phyloP scores from a whole-genome alignment of 768 basidiomycete species.

The Lyophyllum shimeji region DNA sequence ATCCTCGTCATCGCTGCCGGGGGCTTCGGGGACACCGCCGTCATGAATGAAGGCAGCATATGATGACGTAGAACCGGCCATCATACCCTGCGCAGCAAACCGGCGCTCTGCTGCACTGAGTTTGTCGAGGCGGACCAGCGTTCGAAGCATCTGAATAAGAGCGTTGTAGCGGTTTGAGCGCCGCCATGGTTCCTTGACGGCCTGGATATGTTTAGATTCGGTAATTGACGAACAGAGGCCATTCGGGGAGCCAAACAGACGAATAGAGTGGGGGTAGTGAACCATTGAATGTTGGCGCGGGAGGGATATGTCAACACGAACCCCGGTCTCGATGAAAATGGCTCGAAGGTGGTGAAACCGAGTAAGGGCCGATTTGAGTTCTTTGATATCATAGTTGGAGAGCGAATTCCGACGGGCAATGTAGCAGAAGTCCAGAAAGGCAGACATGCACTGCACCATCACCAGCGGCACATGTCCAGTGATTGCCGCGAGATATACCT shows the following conservation, averaged over 20 bases:
- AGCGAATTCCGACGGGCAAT: conserved; percentile 1
- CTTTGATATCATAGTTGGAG: neutral
- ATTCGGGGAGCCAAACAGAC: conserved; percentile 10
- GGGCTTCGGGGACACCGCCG: neutral
- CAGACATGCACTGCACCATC: conserved; percentile 17
- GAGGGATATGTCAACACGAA: conserved; percentile 15
- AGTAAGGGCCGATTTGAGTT: neutral
- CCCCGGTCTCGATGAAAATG: neutral
- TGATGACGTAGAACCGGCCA: conserved; percentile 2
- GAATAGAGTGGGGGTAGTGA: conserved; percentile 1
- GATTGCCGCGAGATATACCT: conserved; percentile 26
- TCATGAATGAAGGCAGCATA: neutral
- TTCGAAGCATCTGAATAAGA: conserved; percentile 18
- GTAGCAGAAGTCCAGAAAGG: conserved; percentile 27
- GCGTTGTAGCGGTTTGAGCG: conserved; percentile 15
- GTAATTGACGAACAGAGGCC: conserved; percentile 14
- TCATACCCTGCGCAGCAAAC: neutral
- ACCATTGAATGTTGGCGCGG: conserved; percentile 20
- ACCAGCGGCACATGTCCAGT: conserved; percentile 19
- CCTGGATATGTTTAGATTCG: conserved; percentile 14
- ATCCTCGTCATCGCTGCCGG: neutral
- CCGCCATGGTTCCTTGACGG: conserved; percentile 19
- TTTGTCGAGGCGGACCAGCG: conserved; percentile 10
- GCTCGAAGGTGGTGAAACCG: neutral
- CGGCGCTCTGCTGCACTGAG: neutral